Percentiles rank a stretch among this genome's conserved stretches.
These are phyloP conservation scores for Podochytrium sp. DNA, from an alignment of 192 early-diverging fungal species.

Conservation along the genomic window DNA sequence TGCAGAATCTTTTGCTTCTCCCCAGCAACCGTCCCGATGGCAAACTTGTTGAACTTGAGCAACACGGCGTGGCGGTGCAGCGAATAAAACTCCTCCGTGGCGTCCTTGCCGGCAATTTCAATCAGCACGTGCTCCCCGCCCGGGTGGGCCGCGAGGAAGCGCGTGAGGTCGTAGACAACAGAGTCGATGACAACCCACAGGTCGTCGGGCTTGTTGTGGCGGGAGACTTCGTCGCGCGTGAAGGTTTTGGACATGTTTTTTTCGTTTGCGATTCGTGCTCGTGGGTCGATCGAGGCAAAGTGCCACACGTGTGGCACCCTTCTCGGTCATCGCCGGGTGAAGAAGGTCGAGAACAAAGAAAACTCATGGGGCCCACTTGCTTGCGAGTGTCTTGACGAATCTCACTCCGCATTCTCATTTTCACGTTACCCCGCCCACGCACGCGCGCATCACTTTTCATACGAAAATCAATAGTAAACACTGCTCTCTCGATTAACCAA, in stretches of 20 bases:
- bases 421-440: too few relatives aligned
- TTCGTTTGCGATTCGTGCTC: too few relatives aligned
- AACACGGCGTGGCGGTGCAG: conserved; percentile 63
- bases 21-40: conserved; percentile 38
- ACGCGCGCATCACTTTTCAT: too few relatives aligned
- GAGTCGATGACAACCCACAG: conserved; percentile 40
- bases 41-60: conserved; percentile 22
- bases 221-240: conserved; percentile 39
- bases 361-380: too few relatives aligned
- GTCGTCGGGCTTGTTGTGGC: conserved; percentile 43
- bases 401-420: too few relatives aligned
- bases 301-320: too few relatives aligned
- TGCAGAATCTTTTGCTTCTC: conserved; percentile 46
- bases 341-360: too few relatives aligned
- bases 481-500: too few relatives aligned
- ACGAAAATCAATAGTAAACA: too few relatives aligned
- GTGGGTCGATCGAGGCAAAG: too few relatives aligned
- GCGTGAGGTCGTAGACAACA: conserved; percentile 36
- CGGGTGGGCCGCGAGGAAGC: conserved; percentile 40
- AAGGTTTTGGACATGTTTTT: conserved; percentile 28
- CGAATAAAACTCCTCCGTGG: conserved; percentile 81
- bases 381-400: too few relatives aligned
- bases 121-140: conserved; percentile 62
- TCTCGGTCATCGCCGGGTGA: too few relatives aligned
- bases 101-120: conserved; percentile 75